phyloP scores from a whole-genome alignment of 2,329 filamentous ascomycete genomes.

The Apiospora aurea region DNA sequence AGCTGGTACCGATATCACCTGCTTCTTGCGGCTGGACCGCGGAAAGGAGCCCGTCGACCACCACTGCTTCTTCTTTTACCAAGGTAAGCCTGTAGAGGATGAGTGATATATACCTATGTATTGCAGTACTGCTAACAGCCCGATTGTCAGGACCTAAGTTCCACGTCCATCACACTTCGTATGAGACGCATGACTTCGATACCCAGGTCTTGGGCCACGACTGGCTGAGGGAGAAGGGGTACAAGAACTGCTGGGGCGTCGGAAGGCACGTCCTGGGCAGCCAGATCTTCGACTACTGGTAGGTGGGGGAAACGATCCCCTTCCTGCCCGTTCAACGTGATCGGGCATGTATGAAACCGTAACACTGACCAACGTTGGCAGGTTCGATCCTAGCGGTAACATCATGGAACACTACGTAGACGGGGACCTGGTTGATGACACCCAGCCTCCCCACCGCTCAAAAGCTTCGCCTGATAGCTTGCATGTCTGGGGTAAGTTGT shows the following conservation, averaged over 20 bases:
- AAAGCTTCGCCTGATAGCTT: constrained; percentile 50
- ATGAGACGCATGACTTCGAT: constrained; percentile 76
- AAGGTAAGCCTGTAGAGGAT: constrained; percentile 37
- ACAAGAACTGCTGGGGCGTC: constrained; percentile 73
- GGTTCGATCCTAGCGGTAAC: constrained; percentile 68
- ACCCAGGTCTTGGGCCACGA: constrained; percentile 74
- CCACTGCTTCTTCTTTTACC: constrained; percentile 59
- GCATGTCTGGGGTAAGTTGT: constrained; percentile 53
- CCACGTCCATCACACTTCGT: constrained; percentile 73
- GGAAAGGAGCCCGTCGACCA: constrained; percentile 56
- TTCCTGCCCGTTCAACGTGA: background rate
- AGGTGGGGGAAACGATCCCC: constrained; percentile 27
- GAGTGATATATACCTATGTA: background rate
- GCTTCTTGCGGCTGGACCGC: constrained; percentile 54
- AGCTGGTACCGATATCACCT: constrained; percentile 47
- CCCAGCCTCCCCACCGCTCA: constrained; percentile 53
- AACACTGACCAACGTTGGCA: constrained; percentile 25
- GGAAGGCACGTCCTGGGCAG: constrained; percentile 73
- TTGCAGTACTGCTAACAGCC: background rate
- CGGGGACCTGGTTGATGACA: constrained; percentile 68
- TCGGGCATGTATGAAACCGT: background rate
- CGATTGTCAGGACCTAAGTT: constrained; percentile 41
- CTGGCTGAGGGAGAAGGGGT: constrained; percentile 69
- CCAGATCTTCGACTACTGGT: constrained; percentile 79
- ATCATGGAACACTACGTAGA: constrained; percentile 77